Evolutionary conservation across 75 land plant species (phyloP).

Genomic region (Cryptomeria japonica): DNA sequence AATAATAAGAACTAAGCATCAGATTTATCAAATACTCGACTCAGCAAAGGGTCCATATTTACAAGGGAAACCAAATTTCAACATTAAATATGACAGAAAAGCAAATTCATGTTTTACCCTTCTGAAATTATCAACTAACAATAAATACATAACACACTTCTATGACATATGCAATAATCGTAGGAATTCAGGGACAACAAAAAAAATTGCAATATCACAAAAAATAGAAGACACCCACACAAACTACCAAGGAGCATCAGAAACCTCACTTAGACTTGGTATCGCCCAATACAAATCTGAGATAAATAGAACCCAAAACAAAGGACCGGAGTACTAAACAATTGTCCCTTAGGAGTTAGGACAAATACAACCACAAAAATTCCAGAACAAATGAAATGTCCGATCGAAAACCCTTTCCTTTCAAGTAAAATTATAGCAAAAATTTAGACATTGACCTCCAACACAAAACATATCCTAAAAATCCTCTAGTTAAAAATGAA

Average conservation of each 20-base stretch:
- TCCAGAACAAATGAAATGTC: neutral
- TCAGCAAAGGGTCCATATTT: neutral
- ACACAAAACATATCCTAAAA: neutral
- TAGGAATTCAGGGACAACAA: neutral
- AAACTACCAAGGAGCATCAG: neutral
- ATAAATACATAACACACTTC: neutral
- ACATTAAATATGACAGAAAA: neutral
- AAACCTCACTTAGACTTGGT: neutral
- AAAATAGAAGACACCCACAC: neutral
- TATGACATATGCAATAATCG: neutral
- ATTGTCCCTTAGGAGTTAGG: neutral
- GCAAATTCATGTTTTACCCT: neutral
- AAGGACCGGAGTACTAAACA: neutral
- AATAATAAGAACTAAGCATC: neutral
- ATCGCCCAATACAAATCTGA: neutral
- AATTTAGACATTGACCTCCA: neutral
- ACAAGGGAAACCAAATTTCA: neutral
- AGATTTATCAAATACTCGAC: neutral
- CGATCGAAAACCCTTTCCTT: neutral
- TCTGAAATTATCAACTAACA: neutral
- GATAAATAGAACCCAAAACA: neutral
- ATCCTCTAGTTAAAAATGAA: neutral
- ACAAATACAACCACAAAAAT: neutral
- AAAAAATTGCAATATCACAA: neutral
- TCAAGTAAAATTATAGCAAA: neutral